Conservation (phyloP, 2,329 filamentous ascomycete species). For the Coniella vitis region DNA sequence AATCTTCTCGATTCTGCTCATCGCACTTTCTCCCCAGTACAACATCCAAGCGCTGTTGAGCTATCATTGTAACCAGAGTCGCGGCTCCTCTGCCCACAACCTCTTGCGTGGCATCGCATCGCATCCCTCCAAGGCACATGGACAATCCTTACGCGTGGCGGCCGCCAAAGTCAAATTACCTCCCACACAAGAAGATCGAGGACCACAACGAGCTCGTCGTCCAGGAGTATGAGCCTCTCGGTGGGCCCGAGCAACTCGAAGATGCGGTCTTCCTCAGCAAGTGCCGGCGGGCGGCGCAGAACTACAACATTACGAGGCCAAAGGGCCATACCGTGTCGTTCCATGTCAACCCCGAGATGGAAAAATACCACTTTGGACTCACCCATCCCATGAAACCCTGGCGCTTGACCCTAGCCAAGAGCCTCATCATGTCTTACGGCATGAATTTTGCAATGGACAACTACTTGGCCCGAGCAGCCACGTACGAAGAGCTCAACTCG, state of each 20-base stretch:
- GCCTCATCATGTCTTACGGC: slow-evolving; percentile 88
- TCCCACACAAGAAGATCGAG: slow-evolving; percentile 41
- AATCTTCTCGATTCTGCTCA: no score
- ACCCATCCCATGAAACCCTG: slow-evolving; percentile 99
- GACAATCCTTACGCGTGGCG: slow-evolving; percentile 43
- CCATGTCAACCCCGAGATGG: slow-evolving; percentile 90
- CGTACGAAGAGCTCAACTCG: slow-evolving; percentile 75
- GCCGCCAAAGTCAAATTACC: slow-evolving; percentile 53
- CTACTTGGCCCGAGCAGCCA: slow-evolving; percentile 77
- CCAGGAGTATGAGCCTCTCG: slow-evolving; percentile 46
- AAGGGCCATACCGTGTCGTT: slow-evolving; percentile 89
- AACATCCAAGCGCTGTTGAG: no score
- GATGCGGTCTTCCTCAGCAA: slow-evolving; percentile 51
- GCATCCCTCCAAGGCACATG: background rate
- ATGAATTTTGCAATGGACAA: slow-evolving; percentile 97
- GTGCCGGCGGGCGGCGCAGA: slow-evolving; percentile 48
- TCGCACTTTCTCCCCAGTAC: no score
- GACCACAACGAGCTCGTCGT: slow-evolving; percentile 45
- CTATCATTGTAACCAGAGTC: background rate
- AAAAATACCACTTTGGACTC: slow-evolving; percentile 93
- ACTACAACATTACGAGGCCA: slow-evolving; percentile 68
- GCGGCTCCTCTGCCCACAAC: background rate
- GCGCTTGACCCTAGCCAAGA: slow-evolving; percentile 91
- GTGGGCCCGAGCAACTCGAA: slow-evolving; percentile 44
- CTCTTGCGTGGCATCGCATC: background rate